A percentile compares a stretch with the other conserved stretches of the same genome.
Evolutionary conservation across 176 grass and related monocot species (phyloP).

Genomic region (Eleusine coracana): DNA sequence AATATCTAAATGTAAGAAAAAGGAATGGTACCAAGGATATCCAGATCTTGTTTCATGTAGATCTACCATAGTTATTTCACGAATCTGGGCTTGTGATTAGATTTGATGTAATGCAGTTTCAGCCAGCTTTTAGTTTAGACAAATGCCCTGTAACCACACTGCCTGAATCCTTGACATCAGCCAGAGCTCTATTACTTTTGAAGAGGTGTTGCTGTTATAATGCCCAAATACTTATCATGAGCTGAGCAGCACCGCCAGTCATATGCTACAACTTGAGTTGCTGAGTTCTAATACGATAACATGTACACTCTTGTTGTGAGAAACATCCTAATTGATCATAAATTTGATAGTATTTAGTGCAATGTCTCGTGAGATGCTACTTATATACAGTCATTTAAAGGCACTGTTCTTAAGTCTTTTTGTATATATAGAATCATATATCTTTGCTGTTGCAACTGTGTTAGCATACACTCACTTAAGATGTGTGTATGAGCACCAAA

Average conservation of each 20-base stretch:
- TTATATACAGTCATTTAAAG: neutral
- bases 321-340: neutral
- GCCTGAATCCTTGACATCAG: neutral
- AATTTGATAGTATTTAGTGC: neutral
- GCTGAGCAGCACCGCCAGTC: neutral
- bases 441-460: neutral
- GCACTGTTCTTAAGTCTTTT: neutral
- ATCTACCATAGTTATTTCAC: neutral
- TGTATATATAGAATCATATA: neutral
- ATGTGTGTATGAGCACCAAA: neutral
- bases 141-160: neutral
- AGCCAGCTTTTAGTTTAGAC: slow-evolving; percentile 11
- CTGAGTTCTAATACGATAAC: neutral
- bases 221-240: neutral
- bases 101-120: neutral
- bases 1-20: neutral
- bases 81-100: neutral
- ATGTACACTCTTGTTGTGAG: neutral
- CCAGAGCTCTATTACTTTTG: neutral
- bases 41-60: neutral
- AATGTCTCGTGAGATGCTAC: neutral
- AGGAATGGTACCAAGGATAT: neutral
- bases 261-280: neutral
- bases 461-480: neutral
- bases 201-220: neutral